Percentiles rank a stretch among this genome's conserved stretches.
phyloP scores from a whole-genome alignment of 2,329 filamentous ascomycete species.

The Endocalyx cinctus region DNA sequence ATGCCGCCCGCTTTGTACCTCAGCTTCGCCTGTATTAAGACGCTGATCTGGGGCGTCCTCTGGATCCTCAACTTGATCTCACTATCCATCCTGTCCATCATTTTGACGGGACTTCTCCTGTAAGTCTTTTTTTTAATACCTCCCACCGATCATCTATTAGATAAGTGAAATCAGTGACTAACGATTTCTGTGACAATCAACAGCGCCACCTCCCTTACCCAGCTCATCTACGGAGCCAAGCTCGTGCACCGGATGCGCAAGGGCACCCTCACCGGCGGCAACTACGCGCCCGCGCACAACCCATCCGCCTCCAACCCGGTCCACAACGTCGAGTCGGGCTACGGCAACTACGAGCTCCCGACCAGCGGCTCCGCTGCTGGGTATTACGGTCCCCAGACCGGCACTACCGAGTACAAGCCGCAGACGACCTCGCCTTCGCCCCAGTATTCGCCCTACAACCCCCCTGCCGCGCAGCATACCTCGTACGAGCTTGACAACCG shows the following conservation, averaged over 20 bases:
- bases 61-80: slow-evolving; percentile 13
- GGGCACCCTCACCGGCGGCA: slow-evolving; percentile 15
- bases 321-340: slow-evolving; percentile 5
- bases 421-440: too few relatives aligned
- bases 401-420: slow-evolving; percentile 19
- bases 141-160: not conserved
- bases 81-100: slow-evolving; percentile 8
- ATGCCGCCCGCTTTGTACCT: slow-evolving; percentile 21
- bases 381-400: slow-evolving; percentile 6
- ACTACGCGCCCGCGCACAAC: slow-evolving; percentile 15
- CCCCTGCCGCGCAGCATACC: not conserved
- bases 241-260: slow-evolving; percentile 19
- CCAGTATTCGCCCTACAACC: slow-evolving; percentile 2
- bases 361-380: slow-evolving; percentile 2
- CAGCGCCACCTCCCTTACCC: slow-evolving; percentile 14
- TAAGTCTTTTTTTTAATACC: slow-evolving; percentile 9
- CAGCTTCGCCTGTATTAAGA: slow-evolving; percentile 17
- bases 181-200: not conserved
- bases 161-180: too few relatives aligned
- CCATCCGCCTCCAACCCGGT: slow-evolving; percentile 3
- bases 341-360: slow-evolving; percentile 2
- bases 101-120: slow-evolving; percentile 11
- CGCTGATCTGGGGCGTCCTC: slow-evolving; percentile 15
- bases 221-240: slow-evolving; percentile 18
- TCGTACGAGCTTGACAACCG: slow-evolving; percentile 14